Evolutionary conservation across 2,329 filamentous ascomycete species (phyloP).

Genomic region (Sarocladium oryzae): DNA sequence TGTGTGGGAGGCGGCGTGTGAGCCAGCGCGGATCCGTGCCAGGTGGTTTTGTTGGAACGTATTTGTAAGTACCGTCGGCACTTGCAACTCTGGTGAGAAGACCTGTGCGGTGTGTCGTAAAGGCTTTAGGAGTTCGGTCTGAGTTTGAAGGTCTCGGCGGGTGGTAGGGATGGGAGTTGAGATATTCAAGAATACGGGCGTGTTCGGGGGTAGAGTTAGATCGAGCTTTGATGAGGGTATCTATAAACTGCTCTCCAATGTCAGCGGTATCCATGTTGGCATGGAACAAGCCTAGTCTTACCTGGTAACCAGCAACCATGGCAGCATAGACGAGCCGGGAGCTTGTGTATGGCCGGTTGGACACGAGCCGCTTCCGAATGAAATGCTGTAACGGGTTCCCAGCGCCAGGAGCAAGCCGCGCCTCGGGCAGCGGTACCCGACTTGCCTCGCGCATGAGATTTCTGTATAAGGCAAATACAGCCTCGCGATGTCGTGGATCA

Average conservation of each 20-base stretch:
- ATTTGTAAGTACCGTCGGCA: constrained; percentile 34
- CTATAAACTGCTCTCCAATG: constrained; percentile 30
- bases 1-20: constrained; percentile 29
- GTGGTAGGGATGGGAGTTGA: constrained; percentile 19
- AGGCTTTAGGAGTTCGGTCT: constrained; percentile 10
- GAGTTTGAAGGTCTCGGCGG: constrained; percentile 15
- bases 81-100: constrained; percentile 27
- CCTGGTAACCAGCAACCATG: constrained; percentile 63
- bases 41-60: constrained; percentile 31
- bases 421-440: constrained; percentile 43
- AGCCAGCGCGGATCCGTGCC: neutral
- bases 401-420: constrained; percentile 17
- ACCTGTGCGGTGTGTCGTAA: constrained; percentile 19
- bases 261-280: neutral
- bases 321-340: constrained; percentile 53
- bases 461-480: constrained; percentile 64
- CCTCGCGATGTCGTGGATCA: constrained; percentile 46
- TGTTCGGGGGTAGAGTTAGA: constrained; percentile 32
- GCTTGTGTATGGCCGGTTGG: constrained; percentile 52
- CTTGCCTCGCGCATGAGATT: constrained; percentile 57
- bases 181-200: constrained; percentile 32
- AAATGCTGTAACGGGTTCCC: constrained; percentile 46
- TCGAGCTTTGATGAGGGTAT: constrained; percentile 33
- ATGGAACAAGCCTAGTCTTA: constrained; percentile 19
- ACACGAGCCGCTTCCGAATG: constrained; percentile 55